A percentile compares a stretch with the other conserved stretches of the same genome.
Evolutionary conservation across 371 early-diverging fungal species (phyloP).

Genomic region (Mortierella sp.): DNA sequence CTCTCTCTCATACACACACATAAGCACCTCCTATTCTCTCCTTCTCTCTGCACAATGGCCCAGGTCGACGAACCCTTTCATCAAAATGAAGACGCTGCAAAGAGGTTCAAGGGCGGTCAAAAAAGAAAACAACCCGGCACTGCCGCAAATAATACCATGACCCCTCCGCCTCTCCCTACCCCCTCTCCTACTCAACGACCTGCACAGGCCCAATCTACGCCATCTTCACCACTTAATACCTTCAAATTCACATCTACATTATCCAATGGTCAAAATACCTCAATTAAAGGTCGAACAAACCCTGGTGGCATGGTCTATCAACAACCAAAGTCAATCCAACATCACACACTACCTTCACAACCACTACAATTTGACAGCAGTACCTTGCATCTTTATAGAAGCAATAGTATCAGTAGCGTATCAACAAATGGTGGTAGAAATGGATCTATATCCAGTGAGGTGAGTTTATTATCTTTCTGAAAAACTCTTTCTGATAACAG

Average conservation of each 20-base stretch:
- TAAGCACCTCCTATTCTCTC: neutral
- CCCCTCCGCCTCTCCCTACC: slow-evolving; percentile 4
- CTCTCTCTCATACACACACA: neutral
- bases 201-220: neutral
- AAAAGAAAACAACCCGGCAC: slow-evolving; percentile 42
- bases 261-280: neutral
- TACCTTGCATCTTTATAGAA: slow-evolving; percentile 17
- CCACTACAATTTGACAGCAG: slow-evolving; percentile 25
- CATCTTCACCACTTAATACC: neutral
- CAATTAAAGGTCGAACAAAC: neutral
- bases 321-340: slow-evolving; percentile 44
- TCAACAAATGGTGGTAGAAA: slow-evolving; percentile 9
- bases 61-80: slow-evolving; percentile 33
- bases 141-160: neutral
- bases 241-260: neutral
- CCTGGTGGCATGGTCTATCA: slow-evolving; percentile 29
- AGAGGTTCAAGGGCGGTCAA: slow-evolving; percentile 33
- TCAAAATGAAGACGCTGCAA: slow-evolving; percentile 43
- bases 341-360: slow-evolving; percentile 36
- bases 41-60: slow-evolving; percentile 10
- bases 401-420: slow-evolving; percentile 17
- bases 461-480: slow-evolving; percentile 7
- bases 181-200: slow-evolving; percentile 17
- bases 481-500: neutral
- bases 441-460: slow-evolving; percentile 24